Conservation (phyloP, 192 early-diverging fungal genomes). For the Kappamyces sp. region DNA sequence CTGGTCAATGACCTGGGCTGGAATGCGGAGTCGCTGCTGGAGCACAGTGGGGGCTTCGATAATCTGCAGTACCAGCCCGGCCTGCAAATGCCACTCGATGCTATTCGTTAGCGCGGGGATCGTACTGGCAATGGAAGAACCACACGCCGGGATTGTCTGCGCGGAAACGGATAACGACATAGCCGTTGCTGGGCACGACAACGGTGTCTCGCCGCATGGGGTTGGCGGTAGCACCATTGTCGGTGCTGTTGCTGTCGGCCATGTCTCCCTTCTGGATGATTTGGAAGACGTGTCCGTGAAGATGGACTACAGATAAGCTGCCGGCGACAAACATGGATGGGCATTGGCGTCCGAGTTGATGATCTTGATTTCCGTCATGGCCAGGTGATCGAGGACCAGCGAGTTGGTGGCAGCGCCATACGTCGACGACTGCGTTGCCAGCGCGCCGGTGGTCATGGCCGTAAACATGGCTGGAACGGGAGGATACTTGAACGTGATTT, state of each 20-base stretch:
- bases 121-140: slow-evolving; percentile 77
- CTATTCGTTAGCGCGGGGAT: too few species aligned
- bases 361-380: slow-evolving; percentile 64
- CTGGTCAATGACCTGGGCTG: slow-evolving; percentile 52
- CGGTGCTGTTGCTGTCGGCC: slow-evolving; percentile 44
- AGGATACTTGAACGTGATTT: slow-evolving; percentile 59
- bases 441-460: slow-evolving; percentile 53
- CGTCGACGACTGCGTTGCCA: slow-evolving; percentile 37
- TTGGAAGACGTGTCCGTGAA: slow-evolving; percentile 82
- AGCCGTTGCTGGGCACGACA: slow-evolving; percentile 58
- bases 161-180: slow-evolving; percentile 64
- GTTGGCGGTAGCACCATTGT: slow-evolving; percentile 35
- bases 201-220: slow-evolving; percentile 74
- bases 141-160: slow-evolving; percentile 79
- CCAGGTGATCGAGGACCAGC: slow-evolving; percentile 55
- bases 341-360: slow-evolving; percentile 68
- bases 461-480: slow-evolving; percentile 62
- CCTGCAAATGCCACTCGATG: slow-evolving; percentile 68
- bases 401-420: slow-evolving; percentile 65
- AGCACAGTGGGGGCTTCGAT: slow-evolving; percentile 67
- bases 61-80: slow-evolving; percentile 65
- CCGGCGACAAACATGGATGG: slow-evolving; percentile 46
- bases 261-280: slow-evolving; percentile 55
- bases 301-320: slow-evolving; percentile 52
- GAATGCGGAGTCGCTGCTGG: slow-evolving; percentile 46